Percentiles rank a stretch among this genome's conserved stretches.
Evolutionary conservation across 345 rosid genomes (phyloP).

Genomic region (Ricinus communis): DNA sequence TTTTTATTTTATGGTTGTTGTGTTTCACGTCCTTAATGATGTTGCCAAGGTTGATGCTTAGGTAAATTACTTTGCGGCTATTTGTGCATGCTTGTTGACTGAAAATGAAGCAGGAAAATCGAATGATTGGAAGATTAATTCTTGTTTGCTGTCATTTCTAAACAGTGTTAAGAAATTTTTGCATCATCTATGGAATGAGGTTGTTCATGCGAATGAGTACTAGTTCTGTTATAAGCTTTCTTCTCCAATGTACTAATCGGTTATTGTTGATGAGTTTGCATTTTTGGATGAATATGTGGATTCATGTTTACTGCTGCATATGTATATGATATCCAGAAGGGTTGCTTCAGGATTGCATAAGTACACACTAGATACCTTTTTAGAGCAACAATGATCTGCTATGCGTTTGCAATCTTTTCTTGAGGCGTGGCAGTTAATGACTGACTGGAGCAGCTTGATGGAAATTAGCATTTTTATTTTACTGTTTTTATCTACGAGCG

Average conservation of each 20-base stretch:
- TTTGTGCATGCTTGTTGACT: not conserved
- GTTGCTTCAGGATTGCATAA: not conserved
- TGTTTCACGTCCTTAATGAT: slow-evolving; percentile 15
- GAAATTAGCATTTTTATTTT: not conserved
- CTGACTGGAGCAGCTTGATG: not conserved
- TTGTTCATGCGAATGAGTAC: not conserved
- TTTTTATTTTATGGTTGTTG: slow-evolving; percentile 12
- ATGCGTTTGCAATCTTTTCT: not conserved
- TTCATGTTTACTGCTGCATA: not conserved
- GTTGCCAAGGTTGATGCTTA: not conserved
- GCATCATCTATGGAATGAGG: not conserved
- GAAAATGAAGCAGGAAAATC: not conserved
- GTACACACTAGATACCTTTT: not conserved
- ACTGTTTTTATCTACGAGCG: not conserved
- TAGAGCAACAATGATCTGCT: not conserved
- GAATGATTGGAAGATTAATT: not conserved
- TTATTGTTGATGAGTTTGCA: not conserved
- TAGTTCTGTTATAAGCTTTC: not conserved
- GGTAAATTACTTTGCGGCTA: not conserved
- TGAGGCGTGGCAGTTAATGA: not conserved
- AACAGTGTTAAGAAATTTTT: not conserved
- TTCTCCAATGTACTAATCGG: not conserved
- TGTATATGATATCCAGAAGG: not conserved
- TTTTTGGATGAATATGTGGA: not conserved
- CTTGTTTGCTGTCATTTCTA: slow-evolving; percentile 1